phyloP scores from a whole-genome alignment of 2,329 filamentous ascomycete genomes.

The Shiraia sp. region DNA sequence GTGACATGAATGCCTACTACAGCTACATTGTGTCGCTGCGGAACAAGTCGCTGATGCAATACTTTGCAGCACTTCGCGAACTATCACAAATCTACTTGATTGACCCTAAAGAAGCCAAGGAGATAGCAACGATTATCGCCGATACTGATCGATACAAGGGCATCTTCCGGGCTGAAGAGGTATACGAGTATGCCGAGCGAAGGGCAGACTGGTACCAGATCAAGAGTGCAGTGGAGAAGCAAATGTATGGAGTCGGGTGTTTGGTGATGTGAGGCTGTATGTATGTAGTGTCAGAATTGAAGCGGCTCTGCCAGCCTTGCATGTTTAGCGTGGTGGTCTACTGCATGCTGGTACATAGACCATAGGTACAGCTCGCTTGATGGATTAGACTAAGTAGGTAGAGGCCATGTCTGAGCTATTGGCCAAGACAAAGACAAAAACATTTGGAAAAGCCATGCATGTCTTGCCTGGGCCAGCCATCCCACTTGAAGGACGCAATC shows the following conservation, averaged over 20 bases:
- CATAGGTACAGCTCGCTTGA: no score
- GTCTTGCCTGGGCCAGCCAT: no score
- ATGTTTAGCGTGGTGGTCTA: slow-evolving; percentile 12
- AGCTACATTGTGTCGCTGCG: slow-evolving; percentile 78
- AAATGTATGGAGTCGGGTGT: slow-evolving; percentile 97
- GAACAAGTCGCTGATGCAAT: slow-evolving; percentile 82
- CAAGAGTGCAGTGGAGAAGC: slow-evolving; percentile 84
- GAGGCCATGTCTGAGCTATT: no score
- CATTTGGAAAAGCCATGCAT: no score
- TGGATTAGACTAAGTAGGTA: no score
- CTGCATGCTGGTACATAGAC: slow-evolving; percentile 19
- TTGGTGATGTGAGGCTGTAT: slow-evolving; percentile 70
- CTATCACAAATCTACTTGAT: slow-evolving; percentile 95
- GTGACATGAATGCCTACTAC: slow-evolving; percentile 94
- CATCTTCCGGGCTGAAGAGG: slow-evolving; percentile 92
- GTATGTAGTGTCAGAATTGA: no score
- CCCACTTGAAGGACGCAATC: no score
- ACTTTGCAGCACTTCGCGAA: slow-evolving; percentile 90
- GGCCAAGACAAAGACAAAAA: no score
- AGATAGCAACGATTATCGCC: slow-evolving; percentile 92
- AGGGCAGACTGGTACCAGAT: slow-evolving; percentile 95
- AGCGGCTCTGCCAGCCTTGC: slow-evolving; percentile 9
- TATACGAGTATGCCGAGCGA: slow-evolving; percentile 94
- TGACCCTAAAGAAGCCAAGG: slow-evolving; percentile 82
- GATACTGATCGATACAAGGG: slow-evolving; percentile 88